phyloP scores from a whole-genome alignment of 495 filamentous ascomycete genomes.

The Xylaria grammica region DNA sequence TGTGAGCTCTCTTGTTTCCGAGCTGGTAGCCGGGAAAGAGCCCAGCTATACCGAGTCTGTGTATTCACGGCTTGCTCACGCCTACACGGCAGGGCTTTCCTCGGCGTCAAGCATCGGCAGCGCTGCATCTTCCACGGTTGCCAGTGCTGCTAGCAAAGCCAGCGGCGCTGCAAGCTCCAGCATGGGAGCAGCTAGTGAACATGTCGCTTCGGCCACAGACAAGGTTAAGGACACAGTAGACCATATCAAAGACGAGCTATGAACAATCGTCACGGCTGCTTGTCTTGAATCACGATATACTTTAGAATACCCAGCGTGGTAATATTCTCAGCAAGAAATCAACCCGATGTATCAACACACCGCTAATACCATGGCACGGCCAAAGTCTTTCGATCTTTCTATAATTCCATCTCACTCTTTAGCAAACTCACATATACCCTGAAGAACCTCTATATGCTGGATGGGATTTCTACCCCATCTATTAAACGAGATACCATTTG shows the following conservation, averaged over 20 bases:
- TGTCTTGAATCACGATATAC: neutral
- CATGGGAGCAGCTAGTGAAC: slow-evolving; percentile 36
- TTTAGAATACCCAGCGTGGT: slow-evolving; percentile 5
- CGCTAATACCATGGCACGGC: neutral
- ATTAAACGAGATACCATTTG: neutral
- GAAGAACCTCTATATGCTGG: neutral
- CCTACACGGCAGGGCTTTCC: slow-evolving; percentile 48
- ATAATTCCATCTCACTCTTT: slow-evolving; percentile 27
- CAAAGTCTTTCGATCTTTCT: slow-evolving; percentile 16
- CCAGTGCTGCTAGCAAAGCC: slow-evolving; percentile 42
- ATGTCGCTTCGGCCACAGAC: slow-evolving; percentile 43
- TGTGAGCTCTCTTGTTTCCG: slow-evolving; percentile 74
- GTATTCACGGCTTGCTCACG: slow-evolving; percentile 69
- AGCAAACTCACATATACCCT: slow-evolving; percentile 34
- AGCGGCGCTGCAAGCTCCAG: slow-evolving; percentile 37
- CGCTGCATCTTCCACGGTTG: slow-evolving; percentile 43
- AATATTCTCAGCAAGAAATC: slow-evolving; percentile 11
- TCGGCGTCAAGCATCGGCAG: slow-evolving; percentile 44
- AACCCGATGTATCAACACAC: slow-evolving; percentile 11
- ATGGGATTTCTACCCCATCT: neutral
- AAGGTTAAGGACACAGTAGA: slow-evolving; percentile 53
- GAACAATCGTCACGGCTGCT: slow-evolving; percentile 12
- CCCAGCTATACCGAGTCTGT: slow-evolving; percentile 83
- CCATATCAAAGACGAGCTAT: slow-evolving; percentile 65
- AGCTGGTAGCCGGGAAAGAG: slow-evolving; percentile 78